Evolutionary conservation across 108 stramenopile genomes (phyloP).

Genomic region (Skeletonema grethae): DNA sequence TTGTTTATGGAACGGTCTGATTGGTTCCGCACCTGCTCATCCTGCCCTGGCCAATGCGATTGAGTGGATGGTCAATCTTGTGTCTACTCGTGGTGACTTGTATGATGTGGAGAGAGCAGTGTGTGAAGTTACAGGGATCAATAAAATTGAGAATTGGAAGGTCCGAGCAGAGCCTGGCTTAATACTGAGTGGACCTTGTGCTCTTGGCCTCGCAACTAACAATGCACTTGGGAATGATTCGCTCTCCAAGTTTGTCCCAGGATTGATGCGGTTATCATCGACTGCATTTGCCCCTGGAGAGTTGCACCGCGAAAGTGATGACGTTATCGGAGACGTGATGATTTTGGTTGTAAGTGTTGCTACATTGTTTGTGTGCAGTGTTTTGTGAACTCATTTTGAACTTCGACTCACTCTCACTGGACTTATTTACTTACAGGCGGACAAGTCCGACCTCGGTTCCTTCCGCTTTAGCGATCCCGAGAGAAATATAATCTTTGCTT

Average conservation of each 20-base stretch:
- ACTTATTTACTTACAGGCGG: conserved; percentile 9
- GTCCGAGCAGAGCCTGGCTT: conserved; percentile 42
- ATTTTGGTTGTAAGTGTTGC: conserved; percentile 33
- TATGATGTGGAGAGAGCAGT: conserved; percentile 59
- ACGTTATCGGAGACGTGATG: conserved; percentile 45
- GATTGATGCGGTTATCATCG: conserved; percentile 16
- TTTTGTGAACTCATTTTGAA: conserved; percentile 3
- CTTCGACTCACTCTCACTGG: background rate
- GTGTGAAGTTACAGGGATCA: conserved; percentile 30
- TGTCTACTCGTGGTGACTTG: conserved; percentile 46
- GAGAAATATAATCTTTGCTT: conserved; percentile 54
- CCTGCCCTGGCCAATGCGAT: conserved; percentile 56
- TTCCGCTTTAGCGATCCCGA: conserved; percentile 62
- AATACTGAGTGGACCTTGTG: conserved; percentile 61
- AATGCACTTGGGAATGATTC: conserved; percentile 53
- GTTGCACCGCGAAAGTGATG: conserved; percentile 14
- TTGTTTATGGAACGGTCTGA: conserved; percentile 66
- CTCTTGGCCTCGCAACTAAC: conserved; percentile 56
- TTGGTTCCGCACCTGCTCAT: conserved; percentile 64
- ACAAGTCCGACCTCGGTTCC: conserved; percentile 54
- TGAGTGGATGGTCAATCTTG: conserved; percentile 58
- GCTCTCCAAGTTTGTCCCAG: conserved; percentile 40
- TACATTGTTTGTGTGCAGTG: background rate
- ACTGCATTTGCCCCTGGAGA: conserved; percentile 9
- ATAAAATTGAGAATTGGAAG: conserved; percentile 56